Evolutionary conservation across 495 filamentous ascomycete genomes (phyloP).

Genomic region (Penicillium diatomitis): DNA sequence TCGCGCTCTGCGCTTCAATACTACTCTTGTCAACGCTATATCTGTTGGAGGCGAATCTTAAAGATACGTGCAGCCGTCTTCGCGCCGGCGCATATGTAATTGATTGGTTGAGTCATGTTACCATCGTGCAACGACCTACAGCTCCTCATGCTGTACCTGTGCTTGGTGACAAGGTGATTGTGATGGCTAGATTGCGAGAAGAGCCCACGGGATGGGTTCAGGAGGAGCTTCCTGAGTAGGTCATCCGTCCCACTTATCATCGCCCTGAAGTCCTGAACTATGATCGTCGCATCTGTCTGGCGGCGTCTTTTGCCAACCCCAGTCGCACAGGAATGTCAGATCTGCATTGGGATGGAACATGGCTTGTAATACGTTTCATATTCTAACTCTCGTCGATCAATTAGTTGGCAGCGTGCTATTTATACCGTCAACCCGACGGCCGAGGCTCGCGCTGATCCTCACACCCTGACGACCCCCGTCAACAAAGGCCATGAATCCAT

Average conservation of each 20-base stretch:
- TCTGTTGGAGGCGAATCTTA: conserved; percentile 27
- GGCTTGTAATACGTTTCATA: too few species aligned
- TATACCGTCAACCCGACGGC: conserved; percentile 56
- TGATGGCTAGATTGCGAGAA: conserved; percentile 48
- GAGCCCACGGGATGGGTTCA: conserved; percentile 55
- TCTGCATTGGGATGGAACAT: too few species aligned
- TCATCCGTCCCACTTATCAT: neutral
- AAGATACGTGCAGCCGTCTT: conserved; percentile 37
- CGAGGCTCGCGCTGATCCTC: conserved; percentile 35
- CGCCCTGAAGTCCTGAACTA: too few species aligned
- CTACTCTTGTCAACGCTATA: conserved; percentile 27
- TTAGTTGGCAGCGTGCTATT: conserved; percentile 47
- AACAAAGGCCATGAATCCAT: conserved; percentile 74
- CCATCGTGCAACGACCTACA: conserved; percentile 1
- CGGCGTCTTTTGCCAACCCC: too few species aligned
- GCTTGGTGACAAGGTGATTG: conserved; percentile 38
- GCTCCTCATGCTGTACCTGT: conserved; percentile 6
- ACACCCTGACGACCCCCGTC: conserved; percentile 25
- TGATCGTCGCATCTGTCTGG: too few species aligned
- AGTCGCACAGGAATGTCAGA: too few species aligned
- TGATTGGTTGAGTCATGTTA: conserved; percentile 22
- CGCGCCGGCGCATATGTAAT: conserved; percentile 34
- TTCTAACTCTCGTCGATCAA: neutral
- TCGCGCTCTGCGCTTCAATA: conserved; percentile 23
- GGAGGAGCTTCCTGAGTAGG: conserved; percentile 42